Percentiles rank a stretch among this genome's conserved stretches.
Evolutionary conservation across 2,329 filamentous ascomycete species (phyloP).

Genomic region (Alternaria ethzedia): DNA sequence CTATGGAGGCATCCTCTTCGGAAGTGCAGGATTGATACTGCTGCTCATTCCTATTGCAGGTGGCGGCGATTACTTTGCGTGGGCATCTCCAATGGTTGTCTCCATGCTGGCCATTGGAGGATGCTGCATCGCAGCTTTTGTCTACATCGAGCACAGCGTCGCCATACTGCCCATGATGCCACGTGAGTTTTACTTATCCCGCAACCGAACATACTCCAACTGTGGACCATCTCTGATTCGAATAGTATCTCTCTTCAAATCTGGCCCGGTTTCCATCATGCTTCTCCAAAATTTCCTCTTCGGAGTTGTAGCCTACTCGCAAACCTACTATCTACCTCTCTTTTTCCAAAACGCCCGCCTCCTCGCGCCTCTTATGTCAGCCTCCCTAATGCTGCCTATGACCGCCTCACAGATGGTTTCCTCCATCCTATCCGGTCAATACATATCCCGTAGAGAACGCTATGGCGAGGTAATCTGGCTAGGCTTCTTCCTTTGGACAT

Average conservation of each 20-base stretch:
- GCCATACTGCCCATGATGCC: conserved; percentile 66
- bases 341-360: conserved; percentile 66
- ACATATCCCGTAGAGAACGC: conserved; percentile 63
- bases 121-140: conserved; percentile 56
- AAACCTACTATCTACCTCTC: conserved; percentile 67
- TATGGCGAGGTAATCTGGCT: conserved; percentile 57
- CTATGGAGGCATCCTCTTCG: conserved; percentile 62
- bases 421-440: conserved; percentile 61
- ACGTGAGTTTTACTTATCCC: conserved; percentile 32
- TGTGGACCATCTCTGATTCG: not conserved
- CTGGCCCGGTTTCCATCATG: conserved; percentile 60
- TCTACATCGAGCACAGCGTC: conserved; percentile 63
- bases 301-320: conserved; percentile 65
- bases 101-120: conserved; percentile 62
- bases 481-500: conserved; percentile 56
- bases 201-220: not conserved
- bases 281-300: conserved; percentile 66
- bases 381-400: conserved; percentile 57
- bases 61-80: conserved; percentile 63
- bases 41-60: conserved; percentile 69
- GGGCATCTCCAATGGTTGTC: conserved; percentile 64
- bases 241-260: conserved; percentile 61
- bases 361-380: conserved; percentile 56
- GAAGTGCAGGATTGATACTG: conserved; percentile 63
- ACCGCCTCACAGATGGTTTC: conserved; percentile 31